Base-by-base conservation (phyloP, 83 land plant species). In the Thuja plicata region DNA sequence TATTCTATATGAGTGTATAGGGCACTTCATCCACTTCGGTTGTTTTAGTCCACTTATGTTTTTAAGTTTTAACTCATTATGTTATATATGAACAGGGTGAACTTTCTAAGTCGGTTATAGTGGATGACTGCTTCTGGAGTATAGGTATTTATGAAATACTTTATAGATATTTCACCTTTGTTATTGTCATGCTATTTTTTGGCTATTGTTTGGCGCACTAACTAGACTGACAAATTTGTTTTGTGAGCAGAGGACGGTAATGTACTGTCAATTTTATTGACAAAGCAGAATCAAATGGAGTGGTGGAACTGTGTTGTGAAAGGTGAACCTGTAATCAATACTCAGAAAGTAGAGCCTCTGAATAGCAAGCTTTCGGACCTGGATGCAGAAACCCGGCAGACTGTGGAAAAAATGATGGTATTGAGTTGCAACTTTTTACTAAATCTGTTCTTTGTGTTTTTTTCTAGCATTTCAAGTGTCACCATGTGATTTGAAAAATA, bases 361-460 rank as follows among this genome's bases (percentile, higher is more conserved):
- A 93, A 88, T 90, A 96, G 97, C 89, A 96, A 95, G 89, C 91
- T 97, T 9, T 90, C 95, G 87, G 97, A 97, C 87, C 88, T 97
- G 86, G 99, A 97, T 87, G 90, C 96, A 3, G 99, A 97, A 88
- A 97, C 98, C 41, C 89, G 99, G 21, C 92, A 91, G 45, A 96
- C 98, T 16, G 97, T 97, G 15, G 99, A 96, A 60, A 97, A 97
- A 92, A 97, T 97, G 99, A 97, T 97, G 99, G 99, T 97, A 94
- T 45, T 3, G 2, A 17, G 55, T 84, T 46, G 2, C 3, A 43
- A 9, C 46, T 46, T 35, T 43, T 87, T 78, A 35, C 52, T 32
- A 73, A 8, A 30, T 43, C 45, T 60, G 8, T 41, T n/a, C 52
- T 83, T 55, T n/a, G 21, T 41, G 21, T 32, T 78, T 81, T 81